These are phyloP conservation scores for Cercophora samala DNA, from an alignment of 495 filamentous ascomycete genomes.

Conservation along the genomic window DNA sequence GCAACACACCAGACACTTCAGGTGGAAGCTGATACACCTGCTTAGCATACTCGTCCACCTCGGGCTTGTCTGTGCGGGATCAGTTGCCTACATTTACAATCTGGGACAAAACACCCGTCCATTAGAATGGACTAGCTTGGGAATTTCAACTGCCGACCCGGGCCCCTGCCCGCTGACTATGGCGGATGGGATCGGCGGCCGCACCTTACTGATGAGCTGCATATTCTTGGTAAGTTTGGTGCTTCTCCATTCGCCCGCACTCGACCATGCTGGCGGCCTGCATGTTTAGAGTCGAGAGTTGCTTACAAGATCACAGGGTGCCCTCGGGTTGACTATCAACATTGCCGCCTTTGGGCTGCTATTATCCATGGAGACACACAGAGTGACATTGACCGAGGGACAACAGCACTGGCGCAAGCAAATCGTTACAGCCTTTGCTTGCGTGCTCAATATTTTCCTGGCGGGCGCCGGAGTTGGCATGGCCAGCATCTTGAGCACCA, in stretches of 20 bases:
- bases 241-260: neutral
- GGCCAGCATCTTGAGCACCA: slow-evolving; percentile 22
- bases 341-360: slow-evolving; percentile 24
- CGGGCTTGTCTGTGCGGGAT: slow-evolving; percentile 21
- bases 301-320: slow-evolving; percentile 20
- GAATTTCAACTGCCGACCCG: neutral
- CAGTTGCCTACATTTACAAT: slow-evolving; percentile 26
- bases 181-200: neutral
- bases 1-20: slow-evolving; percentile 30
- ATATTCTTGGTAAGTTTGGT: slow-evolving; percentile 23
- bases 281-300: neutral
- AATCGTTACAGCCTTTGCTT: slow-evolving; percentile 28
- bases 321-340: slow-evolving; percentile 26
- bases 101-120: slow-evolving; percentile 6
- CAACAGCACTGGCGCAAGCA: slow-evolving; percentile 35
- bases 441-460: slow-evolving; percentile 29
- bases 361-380: slow-evolving; percentile 23
- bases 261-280: neutral
- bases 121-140: slow-evolving; percentile 5
- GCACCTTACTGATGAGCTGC: slow-evolving; percentile 20
- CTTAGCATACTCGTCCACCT: slow-evolving; percentile 29
- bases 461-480: slow-evolving; percentile 28
- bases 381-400: slow-evolving; percentile 28
- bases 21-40: slow-evolving; percentile 32
- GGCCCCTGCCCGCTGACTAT: slow-evolving; percentile 10